Evolutionary conservation across 2,329 filamentous ascomycete genomes (phyloP), one percentile per base, ranked within the genome.

Genomic region (Parastagonospora avenae): DNA sequence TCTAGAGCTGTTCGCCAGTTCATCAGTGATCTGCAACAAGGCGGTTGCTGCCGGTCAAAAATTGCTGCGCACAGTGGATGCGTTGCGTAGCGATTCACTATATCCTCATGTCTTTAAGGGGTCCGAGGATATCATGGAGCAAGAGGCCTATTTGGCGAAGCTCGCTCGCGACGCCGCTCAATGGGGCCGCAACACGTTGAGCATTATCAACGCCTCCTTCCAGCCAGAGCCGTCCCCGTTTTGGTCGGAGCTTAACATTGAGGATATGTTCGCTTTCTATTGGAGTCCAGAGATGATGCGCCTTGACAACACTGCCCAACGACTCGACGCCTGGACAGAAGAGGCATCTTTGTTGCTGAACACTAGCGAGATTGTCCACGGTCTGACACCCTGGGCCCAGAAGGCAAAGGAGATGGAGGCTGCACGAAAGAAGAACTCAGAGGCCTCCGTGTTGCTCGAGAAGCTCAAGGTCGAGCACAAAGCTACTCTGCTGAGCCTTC

Each of bases 371-470:
- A 79, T 97, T 65, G 91, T 96, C 57, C 83, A 85, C 55, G 83
- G 80, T 16, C 80, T 84, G 0, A 84, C 89, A 3, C 94, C 94
- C 2, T 99, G 94, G 94, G 81, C 89, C 46, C 80, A 91, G 29
- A 88, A 92, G 46, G 87, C 91, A 2, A 85, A 89, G 63, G 89
- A 94, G 64, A 82, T 97, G 46, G 91, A 88, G 72, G 85, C 85
- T n/a, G 88, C 88, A 59, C 93, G 94, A 77, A 86, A 85, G 16
- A 84, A 91, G 31, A 88, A 91, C 0, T 82, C 92, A 33, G 91
- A 96, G 66, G 86, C 89, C 0, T 91, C 96, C 67, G 90, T 93
- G 66, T 90, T 96, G 71, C 82, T 97, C 46, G 85, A 88, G 6
- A 85, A 87, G 15, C 79, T 96, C 50, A 91, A 88, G 63, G 90